Percentiles rank a stretch among this genome's conserved stretches.
These are phyloP conservation scores for Trematosphaeria pertusa DNA, from an alignment of 2,329 filamentous ascomycete genomes.

Conservation along the genomic window DNA sequence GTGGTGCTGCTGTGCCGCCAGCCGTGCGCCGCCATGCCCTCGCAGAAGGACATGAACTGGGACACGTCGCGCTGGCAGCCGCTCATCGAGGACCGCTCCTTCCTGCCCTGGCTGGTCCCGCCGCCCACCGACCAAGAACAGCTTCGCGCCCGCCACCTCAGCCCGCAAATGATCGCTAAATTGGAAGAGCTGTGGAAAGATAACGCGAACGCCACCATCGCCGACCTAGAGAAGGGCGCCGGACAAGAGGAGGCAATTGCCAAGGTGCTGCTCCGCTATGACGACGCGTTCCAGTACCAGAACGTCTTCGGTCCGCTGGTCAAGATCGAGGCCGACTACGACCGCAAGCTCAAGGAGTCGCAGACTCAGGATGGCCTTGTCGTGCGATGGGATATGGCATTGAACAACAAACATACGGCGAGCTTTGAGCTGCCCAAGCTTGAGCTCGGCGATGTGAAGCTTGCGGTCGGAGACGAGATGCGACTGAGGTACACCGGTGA, in stretches of 20 bases:
- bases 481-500: slow-evolving; percentile 95
- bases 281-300: slow-evolving; percentile 97
- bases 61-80: slow-evolving; percentile 98
- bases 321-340: slow-evolving; percentile 99
- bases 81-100: slow-evolving; percentile 94
- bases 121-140: slow-evolving; percentile 93
- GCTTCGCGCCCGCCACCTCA: slow-evolving; percentile 89
- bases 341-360: slow-evolving; percentile 97
- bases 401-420: slow-evolving; percentile 97
- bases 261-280: slow-evolving; percentile 90
- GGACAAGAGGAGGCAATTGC: slow-evolving; percentile 95
- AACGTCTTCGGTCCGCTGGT: slow-evolving; percentile 98
- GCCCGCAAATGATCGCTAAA: slow-evolving; percentile 93
- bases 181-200: slow-evolving; percentile 99
- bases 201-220: slow-evolving; percentile 84
- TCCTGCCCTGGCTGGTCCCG: slow-evolving; percentile 90
- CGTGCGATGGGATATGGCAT: slow-evolving; percentile 91
- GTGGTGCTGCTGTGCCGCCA: slow-evolving; percentile 96
- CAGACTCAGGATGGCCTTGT: slow-evolving; percentile 96
- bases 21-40: slow-evolving; percentile 91
- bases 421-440: slow-evolving; percentile 97
- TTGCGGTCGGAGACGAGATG: slow-evolving; percentile 98
- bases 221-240: slow-evolving; percentile 88
- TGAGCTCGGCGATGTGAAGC: slow-evolving; percentile 95
- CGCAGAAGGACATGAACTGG: slow-evolving; percentile 99